Conservation (phyloP, 2,329 filamentous ascomycete species). For the Alternaria tenuissima region DNA sequence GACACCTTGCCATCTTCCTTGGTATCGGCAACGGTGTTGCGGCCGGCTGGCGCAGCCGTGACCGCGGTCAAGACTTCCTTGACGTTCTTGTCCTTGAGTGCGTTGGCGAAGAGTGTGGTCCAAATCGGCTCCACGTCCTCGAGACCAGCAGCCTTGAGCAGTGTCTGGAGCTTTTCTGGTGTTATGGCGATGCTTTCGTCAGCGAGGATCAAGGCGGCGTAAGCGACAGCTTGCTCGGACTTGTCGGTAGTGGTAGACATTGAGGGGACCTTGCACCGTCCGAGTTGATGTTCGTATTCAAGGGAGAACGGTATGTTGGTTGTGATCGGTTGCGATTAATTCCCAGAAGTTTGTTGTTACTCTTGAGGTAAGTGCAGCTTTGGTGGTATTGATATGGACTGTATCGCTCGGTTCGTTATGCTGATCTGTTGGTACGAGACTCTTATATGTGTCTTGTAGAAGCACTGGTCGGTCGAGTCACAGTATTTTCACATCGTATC, state of each 20-base stretch:
- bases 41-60: slow-evolving; percentile 57
- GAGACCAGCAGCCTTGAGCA: slow-evolving; percentile 89
- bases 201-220: slow-evolving; percentile 98
- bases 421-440: neutral
- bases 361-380: too few relatives aligned
- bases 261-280: neutral
- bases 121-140: slow-evolving; percentile 96
- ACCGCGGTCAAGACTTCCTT: slow-evolving; percentile 85
- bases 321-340: too few relatives aligned
- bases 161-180: slow-evolving; percentile 91
- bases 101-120: slow-evolving; percentile 96
- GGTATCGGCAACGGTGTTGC: neutral
- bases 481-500: neutral
- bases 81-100: slow-evolving; percentile 88
- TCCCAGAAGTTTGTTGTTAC: neutral
- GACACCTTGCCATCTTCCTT: neutral
- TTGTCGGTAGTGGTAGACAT: slow-evolving; percentile 22
- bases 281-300: neutral
- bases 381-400: neutral
- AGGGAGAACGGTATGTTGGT: neutral
- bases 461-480: neutral
- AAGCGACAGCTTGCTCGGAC: slow-evolving; percentile 75
- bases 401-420: neutral
- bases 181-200: slow-evolving; percentile 97
- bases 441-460: neutral